Evolutionary conservation across 1,284 basidiomycete species (phyloP), one percentile per base, ranked within the genome.

Genomic region (Gymnopus androsaceus): DNA sequence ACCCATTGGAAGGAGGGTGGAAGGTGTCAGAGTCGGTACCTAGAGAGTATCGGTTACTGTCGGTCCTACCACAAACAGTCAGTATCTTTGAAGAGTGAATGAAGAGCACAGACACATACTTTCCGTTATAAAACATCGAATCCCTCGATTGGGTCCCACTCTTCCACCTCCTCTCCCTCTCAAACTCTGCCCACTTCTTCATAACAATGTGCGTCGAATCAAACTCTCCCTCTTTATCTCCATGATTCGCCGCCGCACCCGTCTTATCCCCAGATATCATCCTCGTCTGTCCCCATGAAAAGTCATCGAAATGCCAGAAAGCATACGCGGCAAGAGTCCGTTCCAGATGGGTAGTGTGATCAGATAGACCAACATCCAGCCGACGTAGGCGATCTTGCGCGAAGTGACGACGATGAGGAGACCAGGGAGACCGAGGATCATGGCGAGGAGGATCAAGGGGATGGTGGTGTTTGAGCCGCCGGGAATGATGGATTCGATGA

Each of bases 271-370:
- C 93, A 52, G 84, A 80, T 59, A 98, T 78, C 74, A 87, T 88
- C 61, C 96, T 83, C 33, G 96, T 98, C 73, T 96, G 91, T 75
- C 97, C 97, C 96, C 96, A 99, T 17, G 92, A 94, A 75, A 99
- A 99, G 78, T 99, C 97, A 69, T 99, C 96, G 72, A 99, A 98
- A 74, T 98, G 95, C 95, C 95, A 98, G 76, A 94, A 99, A 33
- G 95, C 84, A 73, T 98, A 98, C 2, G 92, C 88, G 1, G 95
- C 9, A 98, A 82, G 59, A 96, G 80, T 65, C 95, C 94, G 76
- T 98, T 98, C 95, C 95, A 98, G 51, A 98, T 85, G 3, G 95
- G 95, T 33, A 98, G 78, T 19, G 95, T 96, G 56, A 96, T 47
- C 14, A 99, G 83, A 71, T 99, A 99, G 59, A 98, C 79, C 59